Conservation (phyloP, 2,329 filamentous ascomycete species). For the Penicillium freii region DNA sequence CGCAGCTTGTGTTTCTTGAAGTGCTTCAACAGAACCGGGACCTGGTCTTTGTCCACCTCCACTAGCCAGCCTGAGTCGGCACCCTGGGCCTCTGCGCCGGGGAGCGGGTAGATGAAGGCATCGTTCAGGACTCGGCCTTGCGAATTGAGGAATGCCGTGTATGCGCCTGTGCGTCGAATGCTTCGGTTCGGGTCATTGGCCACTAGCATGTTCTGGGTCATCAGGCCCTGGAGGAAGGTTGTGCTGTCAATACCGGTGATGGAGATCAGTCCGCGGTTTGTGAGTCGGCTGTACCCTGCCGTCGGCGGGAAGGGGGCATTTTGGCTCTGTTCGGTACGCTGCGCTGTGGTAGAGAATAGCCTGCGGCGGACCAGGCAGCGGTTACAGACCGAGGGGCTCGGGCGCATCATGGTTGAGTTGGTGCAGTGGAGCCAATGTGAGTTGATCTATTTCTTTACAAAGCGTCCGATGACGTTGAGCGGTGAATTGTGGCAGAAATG, state of each 20-base stretch:
- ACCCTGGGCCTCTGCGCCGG: conserved; percentile 28
- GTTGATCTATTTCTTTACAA: conserved; percentile 24
- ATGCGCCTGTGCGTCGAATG: conserved; percentile 57
- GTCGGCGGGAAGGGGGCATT: conserved; percentile 38
- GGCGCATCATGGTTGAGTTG: conserved; percentile 33
- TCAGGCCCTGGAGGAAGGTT: conserved; percentile 82
- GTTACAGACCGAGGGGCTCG: conserved; percentile 30
- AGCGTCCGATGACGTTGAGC: conserved; percentile 30
- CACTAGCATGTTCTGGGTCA: conserved; percentile 68
- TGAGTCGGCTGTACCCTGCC: conserved; percentile 54
- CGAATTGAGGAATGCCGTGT: conserved; percentile 82
- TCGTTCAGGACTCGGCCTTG: conserved; percentile 82
- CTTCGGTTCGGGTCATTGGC: conserved; percentile 39
- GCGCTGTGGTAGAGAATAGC: conserved; percentile 31
- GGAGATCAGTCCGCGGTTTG: conserved; percentile 75
- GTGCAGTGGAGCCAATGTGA: conserved; percentile 12
- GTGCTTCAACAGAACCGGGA: conserved; percentile 63
- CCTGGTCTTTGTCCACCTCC: conserved; percentile 73
- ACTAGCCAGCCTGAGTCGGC: conserved; percentile 62
- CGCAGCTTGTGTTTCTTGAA: conserved; percentile 83
- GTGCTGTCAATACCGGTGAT: conserved; percentile 75
- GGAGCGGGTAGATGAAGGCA: conserved; percentile 78
- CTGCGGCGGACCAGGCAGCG: conserved; percentile 30
- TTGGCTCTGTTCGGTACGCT: conserved; percentile 11
- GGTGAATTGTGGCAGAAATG: conserved; percentile 28